Evolutionary conservation across 1,284 basidiomycete species (phyloP).

Genomic region (Sanghuangporus sanghuang): DNA sequence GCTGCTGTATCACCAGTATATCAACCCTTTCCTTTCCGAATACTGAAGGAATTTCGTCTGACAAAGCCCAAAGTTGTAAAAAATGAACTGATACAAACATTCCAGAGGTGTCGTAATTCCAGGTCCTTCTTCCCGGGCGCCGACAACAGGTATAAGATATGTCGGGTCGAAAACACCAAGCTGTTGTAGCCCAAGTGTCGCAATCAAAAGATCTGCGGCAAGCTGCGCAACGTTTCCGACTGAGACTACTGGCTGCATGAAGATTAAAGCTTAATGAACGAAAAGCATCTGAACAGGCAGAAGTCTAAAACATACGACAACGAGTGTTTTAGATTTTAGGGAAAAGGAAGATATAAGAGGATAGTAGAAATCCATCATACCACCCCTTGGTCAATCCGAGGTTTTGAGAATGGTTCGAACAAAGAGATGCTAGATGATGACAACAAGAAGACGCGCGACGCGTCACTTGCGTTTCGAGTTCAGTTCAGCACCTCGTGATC

Average conservation of each 20-base stretch:
- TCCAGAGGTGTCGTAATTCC: constrained; percentile 72
- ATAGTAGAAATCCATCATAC: constrained; percentile 34
- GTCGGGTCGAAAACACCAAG: constrained; percentile 58
- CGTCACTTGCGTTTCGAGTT: neutral
- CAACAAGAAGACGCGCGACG: neutral
- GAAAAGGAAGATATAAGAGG: neutral
- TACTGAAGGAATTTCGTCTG: constrained; percentile 36
- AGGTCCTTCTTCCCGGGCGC: constrained; percentile 50
- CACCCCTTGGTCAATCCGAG: neutral
- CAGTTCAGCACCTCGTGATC: neutral
- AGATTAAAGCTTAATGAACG: neutral
- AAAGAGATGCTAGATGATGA: neutral
- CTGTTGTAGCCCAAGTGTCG: constrained; percentile 52
- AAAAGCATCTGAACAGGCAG: neutral
- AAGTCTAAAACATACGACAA: constrained; percentile 6
- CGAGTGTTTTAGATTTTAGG: constrained; percentile 10
- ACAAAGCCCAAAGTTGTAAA: constrained; percentile 1
- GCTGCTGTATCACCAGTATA: constrained; percentile 63
- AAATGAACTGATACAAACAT: constrained; percentile 38
- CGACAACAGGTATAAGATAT: constrained; percentile 64
- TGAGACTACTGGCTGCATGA: constrained; percentile 67
- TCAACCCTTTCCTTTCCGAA: constrained; percentile 48
- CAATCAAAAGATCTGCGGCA: constrained; percentile 66
- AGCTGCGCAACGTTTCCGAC: constrained; percentile 77
- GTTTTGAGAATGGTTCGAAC: neutral